A percentile compares a stretch with the other conserved stretches of the same genome.
Conservation (phyloP, 2,329 filamentous ascomycete genomes). For the Stagonosporopsis vannaccii region DNA sequence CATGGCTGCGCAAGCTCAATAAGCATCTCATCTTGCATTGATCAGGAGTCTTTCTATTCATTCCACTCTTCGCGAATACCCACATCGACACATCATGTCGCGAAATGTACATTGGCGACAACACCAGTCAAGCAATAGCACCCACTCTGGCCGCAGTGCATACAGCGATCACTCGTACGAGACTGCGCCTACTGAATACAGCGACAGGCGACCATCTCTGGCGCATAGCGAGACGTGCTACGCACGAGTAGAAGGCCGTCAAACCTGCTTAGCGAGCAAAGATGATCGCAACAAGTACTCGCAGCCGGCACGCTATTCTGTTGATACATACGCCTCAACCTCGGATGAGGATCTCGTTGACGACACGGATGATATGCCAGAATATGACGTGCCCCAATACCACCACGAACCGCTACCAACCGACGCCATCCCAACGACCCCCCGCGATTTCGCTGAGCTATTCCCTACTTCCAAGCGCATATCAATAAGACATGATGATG, state of each 20-base stretch:
- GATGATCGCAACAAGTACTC: slow-evolving; percentile 24
- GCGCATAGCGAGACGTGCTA: slow-evolving; percentile 42
- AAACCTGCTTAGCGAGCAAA: slow-evolving; percentile 33
- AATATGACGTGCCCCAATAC: slow-evolving; percentile 67
- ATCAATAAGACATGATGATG: slow-evolving; percentile 87
- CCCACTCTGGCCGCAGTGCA: slow-evolving; percentile 40
- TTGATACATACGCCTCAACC: slow-evolving; percentile 82
- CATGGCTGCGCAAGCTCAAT: slow-evolving; percentile 25
- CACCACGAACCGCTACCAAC: slow-evolving; percentile 68
- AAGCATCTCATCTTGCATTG: slow-evolving; percentile 18
- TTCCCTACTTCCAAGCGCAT: slow-evolving; percentile 87
- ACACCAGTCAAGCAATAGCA: slow-evolving; percentile 44
- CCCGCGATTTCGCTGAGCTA: slow-evolving; percentile 80
- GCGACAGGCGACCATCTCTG: slow-evolving; percentile 37
- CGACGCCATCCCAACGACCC: slow-evolving; percentile 77
- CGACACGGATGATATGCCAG: slow-evolving; percentile 54
- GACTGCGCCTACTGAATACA: slow-evolving; percentile 47
- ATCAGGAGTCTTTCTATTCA: slow-evolving; percentile 16
- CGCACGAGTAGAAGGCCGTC: slow-evolving; percentile 37
- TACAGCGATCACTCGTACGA: slow-evolving; percentile 43
- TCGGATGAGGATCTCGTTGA: slow-evolving; percentile 66
- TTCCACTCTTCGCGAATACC: slow-evolving; percentile 19
- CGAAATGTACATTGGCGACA: slow-evolving; percentile 43
- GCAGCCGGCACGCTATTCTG: slow-evolving; percentile 62
- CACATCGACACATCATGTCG: slow-evolving; percentile 38